Percentiles rank a stretch among this genome's conserved stretches.
These are phyloP conservation scores for Cymbopogon flexuosus DNA, from an alignment of 202 grass and related monocot species.

Conservation along the genomic window DNA sequence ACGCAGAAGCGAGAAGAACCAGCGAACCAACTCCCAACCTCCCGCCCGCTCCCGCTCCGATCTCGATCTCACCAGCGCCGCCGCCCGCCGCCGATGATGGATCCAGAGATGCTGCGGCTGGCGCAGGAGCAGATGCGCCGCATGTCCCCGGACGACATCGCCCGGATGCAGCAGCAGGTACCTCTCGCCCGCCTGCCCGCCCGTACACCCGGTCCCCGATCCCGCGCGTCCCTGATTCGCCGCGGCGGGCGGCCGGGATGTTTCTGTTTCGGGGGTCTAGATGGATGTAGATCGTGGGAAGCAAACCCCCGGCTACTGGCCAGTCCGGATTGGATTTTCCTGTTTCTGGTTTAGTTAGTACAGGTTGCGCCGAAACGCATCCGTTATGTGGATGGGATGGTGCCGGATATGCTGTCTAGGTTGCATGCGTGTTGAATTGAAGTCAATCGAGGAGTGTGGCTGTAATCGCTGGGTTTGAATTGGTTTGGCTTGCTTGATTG, in stretches of 20 bases:
- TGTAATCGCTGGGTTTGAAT: background rate
- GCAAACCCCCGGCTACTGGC: background rate
- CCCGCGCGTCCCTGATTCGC: background rate
- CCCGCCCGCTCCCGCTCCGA: background rate
- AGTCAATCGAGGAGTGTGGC: background rate
- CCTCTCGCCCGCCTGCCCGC: background rate
- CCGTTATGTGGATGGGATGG: background rate
- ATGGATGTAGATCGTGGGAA: constrained; percentile 14
- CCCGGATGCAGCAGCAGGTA: constrained; percentile 95
- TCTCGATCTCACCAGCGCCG: background rate
- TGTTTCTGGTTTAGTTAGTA: background rate
- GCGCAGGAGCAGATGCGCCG: constrained; percentile 98
- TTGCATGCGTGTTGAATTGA: background rate
- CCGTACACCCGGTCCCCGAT: background rate
- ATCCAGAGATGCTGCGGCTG: constrained; percentile 80
- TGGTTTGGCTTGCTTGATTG: constrained; percentile 1
- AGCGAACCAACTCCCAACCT: background rate
- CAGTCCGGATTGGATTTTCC: background rate
- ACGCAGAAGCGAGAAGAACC: background rate
- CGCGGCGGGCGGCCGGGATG: background rate
- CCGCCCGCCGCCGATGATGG: constrained; percentile 53
- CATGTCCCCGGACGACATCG: constrained; percentile 79
- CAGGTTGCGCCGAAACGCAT: background rate
- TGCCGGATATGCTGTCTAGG: background rate
- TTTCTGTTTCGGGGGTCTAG: background rate